These are phyloP conservation scores for Microascus cirrosus DNA, from an alignment of 2,329 filamentous ascomycete genomes.

Conservation along the genomic window DNA sequence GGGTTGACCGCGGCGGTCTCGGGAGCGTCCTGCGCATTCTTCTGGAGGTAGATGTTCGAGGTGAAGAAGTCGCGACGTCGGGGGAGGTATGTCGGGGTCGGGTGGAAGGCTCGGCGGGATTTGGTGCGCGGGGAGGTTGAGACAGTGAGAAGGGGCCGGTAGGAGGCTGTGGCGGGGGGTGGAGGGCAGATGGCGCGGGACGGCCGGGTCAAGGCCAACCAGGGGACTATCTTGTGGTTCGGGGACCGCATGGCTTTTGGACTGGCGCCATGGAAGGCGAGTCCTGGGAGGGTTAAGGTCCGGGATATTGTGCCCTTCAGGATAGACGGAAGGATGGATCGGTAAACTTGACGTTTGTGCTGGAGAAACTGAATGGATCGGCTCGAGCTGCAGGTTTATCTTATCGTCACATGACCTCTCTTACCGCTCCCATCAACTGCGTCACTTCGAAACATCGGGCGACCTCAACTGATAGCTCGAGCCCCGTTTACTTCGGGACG, in stretches of 20 bases:
- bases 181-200: background rate
- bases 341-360: background rate
- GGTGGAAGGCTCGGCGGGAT: conserved; percentile 28
- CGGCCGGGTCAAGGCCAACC: background rate
- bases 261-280: conserved; percentile 1
- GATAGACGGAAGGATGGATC: background rate
- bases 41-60: conserved; percentile 38
- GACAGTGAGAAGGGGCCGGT: conserved; percentile 1
- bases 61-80: conserved; percentile 55
- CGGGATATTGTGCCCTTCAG: background rate
- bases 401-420: too few relatives aligned
- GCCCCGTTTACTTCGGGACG: too few relatives aligned
- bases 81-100: conserved; percentile 31
- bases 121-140: conserved; percentile 1
- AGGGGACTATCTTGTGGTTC: background rate
- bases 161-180: background rate
- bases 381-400: too few relatives aligned
- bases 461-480: too few relatives aligned
- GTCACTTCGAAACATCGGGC: too few relatives aligned
- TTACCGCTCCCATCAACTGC: too few relatives aligned
- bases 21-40: conserved; percentile 19
- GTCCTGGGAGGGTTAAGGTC: background rate
- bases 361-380: too few relatives aligned
- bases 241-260: background rate
- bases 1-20: conserved; percentile 12